Evolutionary conservation across 2,329 filamentous ascomycete genomes (phyloP).

Genomic region (Nannizziopsis barbatae): DNA sequence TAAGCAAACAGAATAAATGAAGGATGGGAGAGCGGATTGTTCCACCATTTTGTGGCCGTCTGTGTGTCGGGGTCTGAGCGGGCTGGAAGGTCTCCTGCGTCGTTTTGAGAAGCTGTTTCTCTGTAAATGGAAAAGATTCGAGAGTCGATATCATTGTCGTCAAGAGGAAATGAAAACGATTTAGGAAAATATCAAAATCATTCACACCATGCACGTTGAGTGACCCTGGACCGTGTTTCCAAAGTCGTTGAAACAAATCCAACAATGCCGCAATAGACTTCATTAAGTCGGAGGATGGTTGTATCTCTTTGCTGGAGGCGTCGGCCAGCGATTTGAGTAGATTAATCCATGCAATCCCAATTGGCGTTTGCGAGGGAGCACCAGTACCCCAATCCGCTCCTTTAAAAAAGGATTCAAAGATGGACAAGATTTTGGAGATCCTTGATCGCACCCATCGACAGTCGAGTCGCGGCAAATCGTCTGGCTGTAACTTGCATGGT

Average conservation of each 20-base stretch:
- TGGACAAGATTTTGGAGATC: slow-evolving; percentile 51
- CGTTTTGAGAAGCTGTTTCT: slow-evolving; percentile 40
- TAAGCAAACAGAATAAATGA: slow-evolving; percentile 31
- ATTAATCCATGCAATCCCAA: slow-evolving; percentile 50
- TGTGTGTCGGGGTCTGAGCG: slow-evolving; percentile 30
- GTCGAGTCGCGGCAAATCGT: slow-evolving; percentile 76
- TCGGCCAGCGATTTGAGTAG: slow-evolving; percentile 52
- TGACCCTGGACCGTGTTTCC: slow-evolving; percentile 49
- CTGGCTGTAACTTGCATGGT: slow-evolving; percentile 45
- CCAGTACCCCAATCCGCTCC: slow-evolving; percentile 38
- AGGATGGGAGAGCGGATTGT: slow-evolving; percentile 29
- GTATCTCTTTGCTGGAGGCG: slow-evolving; percentile 71
- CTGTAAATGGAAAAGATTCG: slow-evolving; percentile 41
- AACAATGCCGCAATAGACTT: slow-evolving; percentile 64
- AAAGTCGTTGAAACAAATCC: slow-evolving; percentile 57
- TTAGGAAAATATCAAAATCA: slow-evolving; percentile 33
- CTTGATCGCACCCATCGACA: slow-evolving; percentile 77
- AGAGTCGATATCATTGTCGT: slow-evolving; percentile 41
- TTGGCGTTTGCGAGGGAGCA: slow-evolving; percentile 29
- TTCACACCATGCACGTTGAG: slow-evolving; percentile 24
- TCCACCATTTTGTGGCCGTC: slow-evolving; percentile 19
- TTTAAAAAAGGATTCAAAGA: slow-evolving; percentile 38
- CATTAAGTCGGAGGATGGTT: slow-evolving; percentile 71
- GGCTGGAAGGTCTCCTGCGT: slow-evolving; percentile 46
- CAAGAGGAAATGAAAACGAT: slow-evolving; percentile 42